phyloP scores from a whole-genome alignment of 2,329 filamentous ascomycete genomes.

The Cordyceps fumosorosea region DNA sequence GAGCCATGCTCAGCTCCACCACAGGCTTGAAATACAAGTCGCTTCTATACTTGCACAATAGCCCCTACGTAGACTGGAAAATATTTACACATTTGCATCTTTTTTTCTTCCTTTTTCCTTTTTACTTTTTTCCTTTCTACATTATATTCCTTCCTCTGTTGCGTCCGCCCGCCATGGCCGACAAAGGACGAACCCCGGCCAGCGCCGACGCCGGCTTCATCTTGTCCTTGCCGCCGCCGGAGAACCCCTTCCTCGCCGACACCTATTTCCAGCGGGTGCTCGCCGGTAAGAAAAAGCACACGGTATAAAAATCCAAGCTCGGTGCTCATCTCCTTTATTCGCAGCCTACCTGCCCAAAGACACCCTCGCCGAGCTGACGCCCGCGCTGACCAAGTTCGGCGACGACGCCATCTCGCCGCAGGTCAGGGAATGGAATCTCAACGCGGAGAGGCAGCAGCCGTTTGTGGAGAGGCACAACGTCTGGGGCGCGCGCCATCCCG shows the following conservation, averaged over 20 bases:
- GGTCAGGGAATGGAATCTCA: constrained; percentile 11
- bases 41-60: no score
- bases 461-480: constrained; percentile 14
- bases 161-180: no score
- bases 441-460: constrained; percentile 13
- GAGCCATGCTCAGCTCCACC: no score
- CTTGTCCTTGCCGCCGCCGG: constrained; percentile 5
- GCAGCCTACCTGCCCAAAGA: constrained; percentile 10
- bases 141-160: no score
- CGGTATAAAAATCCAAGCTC: neutral
- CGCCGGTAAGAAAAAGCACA: neutral
- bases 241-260: constrained; percentile 10
- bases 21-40: no score
- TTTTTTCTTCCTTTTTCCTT: no score
- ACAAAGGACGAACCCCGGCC: neutral
- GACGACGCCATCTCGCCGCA: constrained; percentile 4
- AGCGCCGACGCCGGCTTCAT: constrained; percentile 11
- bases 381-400: neutral
- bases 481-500: constrained; percentile 13
- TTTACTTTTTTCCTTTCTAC: no score
- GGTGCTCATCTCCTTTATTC: no score
- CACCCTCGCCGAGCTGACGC: neutral
- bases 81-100: no score
- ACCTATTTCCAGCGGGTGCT: constrained; percentile 2
- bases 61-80: no score